These are phyloP conservation scores for Ascodesmis nigricans DNA, from an alignment of 495 filamentous ascomycete genomes.

Conservation along the genomic window DNA sequence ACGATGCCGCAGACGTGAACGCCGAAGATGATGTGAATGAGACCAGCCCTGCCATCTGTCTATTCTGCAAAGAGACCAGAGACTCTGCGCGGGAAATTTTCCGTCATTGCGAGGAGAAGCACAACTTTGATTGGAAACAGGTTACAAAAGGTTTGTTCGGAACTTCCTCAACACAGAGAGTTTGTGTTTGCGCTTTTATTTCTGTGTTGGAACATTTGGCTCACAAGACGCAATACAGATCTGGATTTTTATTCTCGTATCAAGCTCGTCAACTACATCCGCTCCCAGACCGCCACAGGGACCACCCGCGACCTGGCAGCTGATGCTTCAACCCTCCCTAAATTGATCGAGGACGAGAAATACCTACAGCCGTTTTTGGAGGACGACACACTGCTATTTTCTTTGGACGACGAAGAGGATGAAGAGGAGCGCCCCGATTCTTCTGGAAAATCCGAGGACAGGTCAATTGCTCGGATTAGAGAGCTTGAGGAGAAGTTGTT, in stretches of 20 bases:
- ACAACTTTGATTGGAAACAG: slow-evolving; percentile 51
- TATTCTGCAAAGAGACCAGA: slow-evolving; percentile 28
- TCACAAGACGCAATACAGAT: slow-evolving; percentile 23
- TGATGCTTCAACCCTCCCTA: slow-evolving; percentile 36
- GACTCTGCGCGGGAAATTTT: slow-evolving; percentile 60
- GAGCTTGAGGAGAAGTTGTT: slow-evolving; percentile 50
- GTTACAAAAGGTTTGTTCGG: slow-evolving; percentile 40
- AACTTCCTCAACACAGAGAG: slow-evolving; percentile 24
- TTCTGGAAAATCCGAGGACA: slow-evolving; percentile 24
- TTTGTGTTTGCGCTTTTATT: slow-evolving; percentile 5
- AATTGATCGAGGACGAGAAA: slow-evolving; percentile 41
- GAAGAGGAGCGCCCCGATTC: slow-evolving; percentile 19
- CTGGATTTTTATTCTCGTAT: slow-evolving; percentile 67
- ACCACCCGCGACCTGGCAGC: slow-evolving; percentile 17
- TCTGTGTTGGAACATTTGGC: neutral
- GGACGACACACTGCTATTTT: slow-evolving; percentile 69
- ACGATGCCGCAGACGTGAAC: slow-evolving; percentile 46
- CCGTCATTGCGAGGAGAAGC: slow-evolving; percentile 43
- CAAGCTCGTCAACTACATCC: slow-evolving; percentile 70
- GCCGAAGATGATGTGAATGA: slow-evolving; percentile 37
- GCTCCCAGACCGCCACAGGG: slow-evolving; percentile 20
- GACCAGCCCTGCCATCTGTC: slow-evolving; percentile 22
- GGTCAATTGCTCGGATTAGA: too few relatives aligned
- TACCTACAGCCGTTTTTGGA: slow-evolving; percentile 71
- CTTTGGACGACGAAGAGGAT: slow-evolving; percentile 45